phyloP scores from a whole-genome alignment of 441 rosid genomes.

The Populus trichocarpa region DNA sequence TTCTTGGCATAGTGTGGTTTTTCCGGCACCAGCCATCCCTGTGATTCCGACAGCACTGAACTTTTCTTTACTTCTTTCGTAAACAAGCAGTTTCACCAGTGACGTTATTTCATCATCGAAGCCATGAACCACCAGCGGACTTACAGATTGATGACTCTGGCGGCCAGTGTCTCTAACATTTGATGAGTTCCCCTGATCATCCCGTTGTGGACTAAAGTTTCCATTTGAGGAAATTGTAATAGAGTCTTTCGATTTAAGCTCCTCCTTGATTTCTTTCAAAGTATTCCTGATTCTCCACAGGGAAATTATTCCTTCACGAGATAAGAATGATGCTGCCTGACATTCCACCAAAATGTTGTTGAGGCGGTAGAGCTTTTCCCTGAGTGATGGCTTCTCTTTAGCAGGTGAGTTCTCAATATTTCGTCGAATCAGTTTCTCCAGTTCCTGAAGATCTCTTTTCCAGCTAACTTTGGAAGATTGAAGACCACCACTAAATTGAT shows the following conservation, averaged over 20 bases:
- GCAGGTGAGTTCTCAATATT: background rate
- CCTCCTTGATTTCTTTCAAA: background rate
- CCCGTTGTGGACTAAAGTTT: background rate
- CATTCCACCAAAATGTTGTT: slow-evolving; percentile 4
- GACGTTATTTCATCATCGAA: background rate
- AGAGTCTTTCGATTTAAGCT: background rate
- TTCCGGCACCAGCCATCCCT: background rate
- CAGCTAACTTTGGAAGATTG: background rate
- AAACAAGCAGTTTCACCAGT: background rate
- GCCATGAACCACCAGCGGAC: background rate
- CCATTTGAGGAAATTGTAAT: background rate
- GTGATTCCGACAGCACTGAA: background rate
- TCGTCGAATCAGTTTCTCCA: background rate
- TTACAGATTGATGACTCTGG: background rate
- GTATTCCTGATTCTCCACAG: background rate
- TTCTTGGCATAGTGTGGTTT: background rate
- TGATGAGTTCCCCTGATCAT: background rate
- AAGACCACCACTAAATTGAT: background rate
- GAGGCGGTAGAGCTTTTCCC: slow-evolving; percentile 6
- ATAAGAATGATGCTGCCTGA: background rate
- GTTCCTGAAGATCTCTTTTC: background rate
- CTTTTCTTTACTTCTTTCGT: background rate
- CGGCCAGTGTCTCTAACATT: background rate
- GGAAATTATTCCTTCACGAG: background rate
- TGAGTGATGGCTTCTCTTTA: background rate